These are phyloP conservation scores for Vaccinium myrtillus DNA, from an alignment of 148 eudicot genomes.

Conservation along the genomic window DNA sequence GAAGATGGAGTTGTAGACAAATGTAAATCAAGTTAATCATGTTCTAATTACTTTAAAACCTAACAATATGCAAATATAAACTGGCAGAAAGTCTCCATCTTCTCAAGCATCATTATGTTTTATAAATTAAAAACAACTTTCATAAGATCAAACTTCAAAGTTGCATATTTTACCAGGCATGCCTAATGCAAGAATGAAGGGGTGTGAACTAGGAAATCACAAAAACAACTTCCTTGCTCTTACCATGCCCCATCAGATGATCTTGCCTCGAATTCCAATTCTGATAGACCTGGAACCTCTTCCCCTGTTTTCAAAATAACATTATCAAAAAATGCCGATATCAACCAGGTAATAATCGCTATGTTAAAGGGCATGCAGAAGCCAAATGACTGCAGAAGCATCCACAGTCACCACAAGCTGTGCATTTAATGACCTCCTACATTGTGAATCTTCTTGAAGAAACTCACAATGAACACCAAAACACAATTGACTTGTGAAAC, in stretches of 20 bases:
- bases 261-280: constrained; percentile 78
- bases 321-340: constrained; percentile 8
- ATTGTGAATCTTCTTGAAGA: not conserved
- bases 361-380: not conserved
- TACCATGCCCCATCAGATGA: constrained; percentile 90
- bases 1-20: not conserved
- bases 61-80: not conserved
- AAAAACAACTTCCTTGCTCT: constrained; percentile 18
- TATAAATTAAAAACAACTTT: not conserved
- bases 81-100: not conserved
- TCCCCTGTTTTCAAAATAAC: constrained; percentile 35
- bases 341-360: not conserved
- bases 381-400: not conserved
- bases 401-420: not conserved
- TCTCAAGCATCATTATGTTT: not conserved
- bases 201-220: not conserved
- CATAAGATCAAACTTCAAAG: not conserved
- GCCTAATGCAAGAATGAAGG: not conserved
- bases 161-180: not conserved
- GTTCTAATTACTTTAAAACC: not conserved
- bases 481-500: not conserved
- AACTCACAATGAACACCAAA: not conserved
- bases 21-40: not conserved
- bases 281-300: constrained; percentile 46
- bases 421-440: not conserved